Percentiles rank a stretch among this genome's conserved stretches.
Conservation (phyloP, 345 rosid genomes). For the Eucalyptus sp. region DNA sequence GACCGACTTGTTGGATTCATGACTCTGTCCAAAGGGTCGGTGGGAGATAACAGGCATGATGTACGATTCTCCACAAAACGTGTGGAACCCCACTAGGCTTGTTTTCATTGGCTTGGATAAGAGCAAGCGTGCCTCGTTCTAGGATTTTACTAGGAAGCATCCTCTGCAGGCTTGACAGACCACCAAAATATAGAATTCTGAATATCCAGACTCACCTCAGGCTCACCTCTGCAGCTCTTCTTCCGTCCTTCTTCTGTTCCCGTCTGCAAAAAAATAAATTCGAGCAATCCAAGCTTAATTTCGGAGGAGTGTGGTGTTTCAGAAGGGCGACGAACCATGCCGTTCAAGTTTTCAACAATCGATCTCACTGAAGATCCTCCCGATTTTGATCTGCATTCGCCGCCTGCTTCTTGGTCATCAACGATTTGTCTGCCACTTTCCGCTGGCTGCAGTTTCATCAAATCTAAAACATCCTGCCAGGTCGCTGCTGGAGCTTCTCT, state of each 20-base stretch:
- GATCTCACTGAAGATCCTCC: neutral
- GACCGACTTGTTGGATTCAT: too few species aligned
- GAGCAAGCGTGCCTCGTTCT: too few species aligned
- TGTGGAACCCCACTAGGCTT: too few species aligned
- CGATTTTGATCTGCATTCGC: neutral
- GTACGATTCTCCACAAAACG: neutral
- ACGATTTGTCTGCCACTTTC: neutral
- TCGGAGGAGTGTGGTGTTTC: neutral
- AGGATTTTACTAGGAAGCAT: too few species aligned
- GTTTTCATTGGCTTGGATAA: too few species aligned
- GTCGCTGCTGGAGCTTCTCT: neutral
- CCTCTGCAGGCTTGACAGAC: neutral
- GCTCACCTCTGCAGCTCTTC: neutral
- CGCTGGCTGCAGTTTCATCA: neutral
- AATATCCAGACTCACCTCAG: neutral
- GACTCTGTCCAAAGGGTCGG: too few species aligned
- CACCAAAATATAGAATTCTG: neutral
- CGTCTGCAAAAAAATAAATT: neutral
- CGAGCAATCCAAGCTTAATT: neutral
- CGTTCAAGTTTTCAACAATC: neutral
- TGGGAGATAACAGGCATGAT: neutral
- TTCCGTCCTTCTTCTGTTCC: neutral
- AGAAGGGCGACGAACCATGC: neutral
- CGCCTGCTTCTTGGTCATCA: neutral
- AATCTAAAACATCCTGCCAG: neutral